A percentile compares a stretch with the other conserved stretches of the same genome.
Evolutionary conservation across 768 basidiomycete species (phyloP).

Genomic region (Cantharellus anzutake): DNA sequence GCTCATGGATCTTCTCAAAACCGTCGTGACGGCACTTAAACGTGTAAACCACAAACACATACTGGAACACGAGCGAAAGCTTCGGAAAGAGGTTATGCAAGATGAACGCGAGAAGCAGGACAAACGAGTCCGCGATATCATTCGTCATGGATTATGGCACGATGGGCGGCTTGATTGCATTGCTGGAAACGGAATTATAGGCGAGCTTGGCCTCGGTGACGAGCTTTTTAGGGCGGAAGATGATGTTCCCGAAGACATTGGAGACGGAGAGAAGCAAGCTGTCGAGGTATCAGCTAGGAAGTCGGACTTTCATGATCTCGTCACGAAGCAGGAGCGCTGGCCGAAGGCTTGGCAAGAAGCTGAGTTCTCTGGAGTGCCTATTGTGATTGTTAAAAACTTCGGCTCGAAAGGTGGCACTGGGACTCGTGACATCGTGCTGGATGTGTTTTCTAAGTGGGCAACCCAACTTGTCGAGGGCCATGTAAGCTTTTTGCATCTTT

Average conservation of each 20-base stretch:
- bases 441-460: conserved; percentile 68
- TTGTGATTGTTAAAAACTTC: conserved; percentile 75
- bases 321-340: conserved; percentile 6
- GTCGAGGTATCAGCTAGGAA: not conserved
- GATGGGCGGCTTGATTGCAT: conserved; percentile 74
- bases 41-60: conserved; percentile 27
- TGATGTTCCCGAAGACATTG: conserved; percentile 4
- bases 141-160: conserved; percentile 55
- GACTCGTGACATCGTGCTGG: conserved; percentile 50
- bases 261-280: conserved; percentile 9
- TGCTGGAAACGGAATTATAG: conserved; percentile 72
- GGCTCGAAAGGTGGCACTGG: conserved; percentile 29
- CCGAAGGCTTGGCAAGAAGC: conserved; percentile 20
- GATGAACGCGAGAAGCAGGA: conserved; percentile 22
- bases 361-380: conserved; percentile 41
- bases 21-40: conserved; percentile 54
- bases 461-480: conserved; percentile 64
- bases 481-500: conserved; percentile 22
- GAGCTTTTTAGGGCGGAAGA: conserved; percentile 27
- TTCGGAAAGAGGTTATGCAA: conserved; percentile 19
- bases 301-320: not conserved
- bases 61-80: not conserved
- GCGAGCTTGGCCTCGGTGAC: conserved; percentile 68
- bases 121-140: conserved; percentile 5
- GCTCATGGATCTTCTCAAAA: conserved; percentile 64